Conservation (phyloP, 2,329 filamentous ascomycete species). For the Dothideomycetes sp. region DNA sequence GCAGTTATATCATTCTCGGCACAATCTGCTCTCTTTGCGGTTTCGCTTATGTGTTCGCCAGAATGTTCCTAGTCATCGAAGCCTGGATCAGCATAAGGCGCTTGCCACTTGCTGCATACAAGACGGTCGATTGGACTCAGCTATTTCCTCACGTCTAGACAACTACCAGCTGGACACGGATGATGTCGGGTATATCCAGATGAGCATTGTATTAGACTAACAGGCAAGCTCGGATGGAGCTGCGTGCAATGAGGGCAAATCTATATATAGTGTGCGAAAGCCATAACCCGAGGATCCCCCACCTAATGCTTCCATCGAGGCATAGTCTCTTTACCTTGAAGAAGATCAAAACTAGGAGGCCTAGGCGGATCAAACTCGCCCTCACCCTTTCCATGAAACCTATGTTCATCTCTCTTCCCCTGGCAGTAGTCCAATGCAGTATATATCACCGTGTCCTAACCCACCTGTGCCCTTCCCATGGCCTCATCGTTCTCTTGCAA, state of each 20-base stretch:
- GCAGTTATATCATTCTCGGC: neutral
- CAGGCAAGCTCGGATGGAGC: too few species aligned
- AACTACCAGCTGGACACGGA: too few species aligned
- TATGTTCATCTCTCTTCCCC: neutral
- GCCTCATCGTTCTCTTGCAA: neutral
- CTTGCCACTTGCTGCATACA: too few species aligned
- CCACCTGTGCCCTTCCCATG: neutral
- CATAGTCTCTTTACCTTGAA: neutral
- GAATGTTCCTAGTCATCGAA: neutral
- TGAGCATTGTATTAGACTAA: too few species aligned
- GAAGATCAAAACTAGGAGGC: neutral
- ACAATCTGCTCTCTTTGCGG: neutral
- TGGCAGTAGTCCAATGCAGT: neutral
- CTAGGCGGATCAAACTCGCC: neutral
- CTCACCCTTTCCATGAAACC: neutral
- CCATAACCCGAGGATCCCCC: too few species aligned
- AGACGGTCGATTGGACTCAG: too few species aligned
- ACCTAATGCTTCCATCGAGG: too few species aligned
- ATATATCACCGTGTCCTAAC: neutral
- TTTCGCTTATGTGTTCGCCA: neutral
- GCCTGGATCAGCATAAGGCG: too few species aligned
- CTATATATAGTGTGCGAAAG: too few species aligned
- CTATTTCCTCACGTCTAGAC: too few species aligned
- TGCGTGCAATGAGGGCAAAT: too few species aligned
- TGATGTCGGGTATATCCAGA: too few species aligned